These are phyloP conservation scores for Penicillium verhagenii DNA, from an alignment of 495 filamentous ascomycete genomes.

Conservation along the genomic window DNA sequence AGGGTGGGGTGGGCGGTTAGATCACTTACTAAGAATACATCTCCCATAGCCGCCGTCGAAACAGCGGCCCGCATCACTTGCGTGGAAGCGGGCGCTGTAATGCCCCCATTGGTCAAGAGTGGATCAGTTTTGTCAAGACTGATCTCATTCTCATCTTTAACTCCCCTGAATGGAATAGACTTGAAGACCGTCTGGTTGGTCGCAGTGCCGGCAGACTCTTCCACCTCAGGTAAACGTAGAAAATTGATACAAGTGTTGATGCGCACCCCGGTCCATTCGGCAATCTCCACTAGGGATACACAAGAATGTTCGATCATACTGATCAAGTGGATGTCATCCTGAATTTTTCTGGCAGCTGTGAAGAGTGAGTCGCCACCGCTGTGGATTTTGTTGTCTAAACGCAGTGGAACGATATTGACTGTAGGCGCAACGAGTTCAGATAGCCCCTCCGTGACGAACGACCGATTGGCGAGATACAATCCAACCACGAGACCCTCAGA, in stretches of 20 bases:
- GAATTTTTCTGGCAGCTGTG: conserved; percentile 25
- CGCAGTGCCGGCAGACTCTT: conserved; percentile 4
- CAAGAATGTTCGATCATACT: conserved; percentile 28
- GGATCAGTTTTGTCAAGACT: background rate
- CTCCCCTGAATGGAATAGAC: conserved; percentile 11
- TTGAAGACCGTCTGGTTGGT: conserved; percentile 8
- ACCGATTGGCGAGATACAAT: conserved; percentile 38
- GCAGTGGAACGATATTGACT: conserved; percentile 37
- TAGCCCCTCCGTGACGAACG: conserved; percentile 26
- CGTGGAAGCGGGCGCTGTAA: conserved; percentile 7
- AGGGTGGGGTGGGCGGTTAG: background rate
- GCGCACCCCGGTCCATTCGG: conserved; percentile 36
- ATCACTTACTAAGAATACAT: conserved; percentile 22
- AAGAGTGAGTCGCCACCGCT: conserved; percentile 18
- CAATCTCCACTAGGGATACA: conserved; percentile 35
- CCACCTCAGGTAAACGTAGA: conserved; percentile 29
- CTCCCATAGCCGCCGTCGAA: conserved; percentile 13
- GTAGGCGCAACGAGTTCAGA: conserved; percentile 31
- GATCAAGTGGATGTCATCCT: conserved; percentile 33
- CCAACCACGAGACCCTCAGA: conserved; percentile 23
- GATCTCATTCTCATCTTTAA: conserved; percentile 4
- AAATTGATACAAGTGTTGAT: conserved; percentile 39
- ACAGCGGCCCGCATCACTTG: conserved; percentile 1
- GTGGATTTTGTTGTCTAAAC: conserved; percentile 22
- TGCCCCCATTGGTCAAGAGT: conserved; percentile 13